Evolutionary conservation across 768 basidiomycete genomes (phyloP), one percentile per base, ranked within the genome.

Genomic region (Tylopilus subfusipes): DNA sequence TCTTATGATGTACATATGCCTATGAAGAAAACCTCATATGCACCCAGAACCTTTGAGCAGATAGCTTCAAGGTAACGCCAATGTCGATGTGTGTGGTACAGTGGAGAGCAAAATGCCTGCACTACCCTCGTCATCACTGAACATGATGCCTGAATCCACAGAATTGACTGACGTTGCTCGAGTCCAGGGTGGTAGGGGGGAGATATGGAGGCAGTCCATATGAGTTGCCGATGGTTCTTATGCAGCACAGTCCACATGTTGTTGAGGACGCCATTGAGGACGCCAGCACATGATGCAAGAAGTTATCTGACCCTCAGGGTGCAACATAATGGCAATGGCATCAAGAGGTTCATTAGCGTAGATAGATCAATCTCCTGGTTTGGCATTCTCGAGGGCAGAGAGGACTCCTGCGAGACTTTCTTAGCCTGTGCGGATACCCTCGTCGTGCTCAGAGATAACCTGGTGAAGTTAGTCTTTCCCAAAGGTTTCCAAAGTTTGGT

Each of bases 291-390:
- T n/a, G 92, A 92, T 5, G 94, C 73, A 52, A 98, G 82, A 64
- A 98, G 84, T 71, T 5, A 81, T 76, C 73, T 98, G 27, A 29
- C 27, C 27, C 27, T 29, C 9, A 9, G 27, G 27, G 9, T 29
- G 27, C 4, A 9, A 86, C 36, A 99, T 93, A 56, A 99, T 85
- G 21, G 95, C 97, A 48, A 99, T 79, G 33, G 91, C 93, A 64
- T 99, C 96, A 57, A 98, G 82, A 10, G 94, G 93, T 70, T 99
- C 97, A 70, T 99, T 96, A n/a, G 93, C 96, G 69, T 98, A 98
- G 64, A 99, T 86, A 16, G 92, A 94, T 78, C 87, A 95, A 0
- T 93, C 90, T 0, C 84, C 82, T 59, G 83, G 80, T 71, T 90
- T 86, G 63, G 98, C 79, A 21, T 84, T 82, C 67, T 81, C 84